Percentiles rank a stretch among this genome's conserved stretches.
Conservation (phyloP, 768 basidiomycete species). For the Tylopilus plumbeoviolaceoides region DNA sequence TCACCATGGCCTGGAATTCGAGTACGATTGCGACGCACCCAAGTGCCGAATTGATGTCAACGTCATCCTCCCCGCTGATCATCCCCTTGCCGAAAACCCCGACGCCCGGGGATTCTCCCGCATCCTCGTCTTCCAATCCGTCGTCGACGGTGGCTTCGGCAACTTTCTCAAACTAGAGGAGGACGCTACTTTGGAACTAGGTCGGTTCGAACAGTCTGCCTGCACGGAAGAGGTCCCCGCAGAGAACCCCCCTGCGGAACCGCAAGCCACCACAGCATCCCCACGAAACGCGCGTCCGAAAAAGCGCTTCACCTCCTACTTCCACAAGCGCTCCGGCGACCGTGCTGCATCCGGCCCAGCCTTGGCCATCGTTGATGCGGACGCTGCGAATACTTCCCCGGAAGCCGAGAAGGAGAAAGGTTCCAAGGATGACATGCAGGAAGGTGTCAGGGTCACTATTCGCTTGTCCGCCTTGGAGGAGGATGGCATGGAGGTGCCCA, state of each 20-base stretch:
- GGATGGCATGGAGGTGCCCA: constrained; percentile 60
- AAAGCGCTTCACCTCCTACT: constrained; percentile 67
- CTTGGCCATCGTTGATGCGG: constrained; percentile 72
- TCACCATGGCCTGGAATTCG: constrained; percentile 82
- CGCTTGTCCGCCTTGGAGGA: constrained; percentile 78
- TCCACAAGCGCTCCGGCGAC: constrained; percentile 53
- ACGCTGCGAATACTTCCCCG: constrained; percentile 33
- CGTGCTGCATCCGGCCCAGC: constrained; percentile 70
- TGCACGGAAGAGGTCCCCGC: constrained; percentile 2
- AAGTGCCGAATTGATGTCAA: constrained; percentile 78
- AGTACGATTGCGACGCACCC: constrained; percentile 88
- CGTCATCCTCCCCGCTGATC: constrained; percentile 63
- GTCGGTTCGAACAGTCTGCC: constrained; percentile 53
- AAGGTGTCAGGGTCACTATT: constrained; percentile 77
- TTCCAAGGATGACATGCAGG: constrained; percentile 44
- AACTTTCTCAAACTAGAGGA: constrained; percentile 69
- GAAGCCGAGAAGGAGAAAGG: constrained; percentile 40
- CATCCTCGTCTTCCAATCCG: constrained; percentile 38
- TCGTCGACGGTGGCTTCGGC: constrained; percentile 82
- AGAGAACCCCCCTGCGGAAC: constrained; percentile 11
- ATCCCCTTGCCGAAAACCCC: constrained; percentile 48
- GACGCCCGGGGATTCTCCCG: constrained; percentile 27
- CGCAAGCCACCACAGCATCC: constrained; percentile 11
- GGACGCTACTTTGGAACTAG: constrained; percentile 76
- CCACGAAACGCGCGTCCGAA: constrained; percentile 27